Percentiles rank a stretch among this genome's conserved stretches.
phyloP scores from a whole-genome alignment of 2,329 filamentous ascomycete species.

The Alternaria solani region DNA sequence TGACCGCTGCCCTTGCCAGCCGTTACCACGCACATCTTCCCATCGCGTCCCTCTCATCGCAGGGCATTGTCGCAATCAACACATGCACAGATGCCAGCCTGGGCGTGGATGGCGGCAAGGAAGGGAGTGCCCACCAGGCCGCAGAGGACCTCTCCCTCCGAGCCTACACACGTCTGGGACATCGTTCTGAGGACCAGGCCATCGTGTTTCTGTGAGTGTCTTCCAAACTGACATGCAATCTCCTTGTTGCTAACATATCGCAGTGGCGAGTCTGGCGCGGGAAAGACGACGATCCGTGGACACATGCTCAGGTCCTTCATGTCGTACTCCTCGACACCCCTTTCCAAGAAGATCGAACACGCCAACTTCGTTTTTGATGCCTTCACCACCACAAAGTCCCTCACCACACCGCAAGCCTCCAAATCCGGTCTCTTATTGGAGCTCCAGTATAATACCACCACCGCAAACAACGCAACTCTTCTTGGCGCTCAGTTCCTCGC shows the following conservation, averaged over 20 bases:
- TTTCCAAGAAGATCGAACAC: constrained; percentile 91
- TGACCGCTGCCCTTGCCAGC: constrained; percentile 82
- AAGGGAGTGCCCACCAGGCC: constrained; percentile 90
- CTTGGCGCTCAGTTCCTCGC: constrained; percentile 95
- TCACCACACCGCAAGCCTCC: constrained; percentile 92
- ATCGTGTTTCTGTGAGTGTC: constrained; percentile 85
- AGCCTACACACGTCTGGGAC: constrained; percentile 84
- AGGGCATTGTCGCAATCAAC: constrained; percentile 90
- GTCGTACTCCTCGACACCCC: constrained; percentile 87
- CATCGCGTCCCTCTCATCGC: constrained; percentile 87
- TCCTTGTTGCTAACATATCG: constrained; percentile 8
- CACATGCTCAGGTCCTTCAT: constrained; percentile 87
- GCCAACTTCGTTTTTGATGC: constrained; percentile 96
- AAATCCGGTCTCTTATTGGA: constrained; percentile 96
- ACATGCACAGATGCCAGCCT: constrained; percentile 91
- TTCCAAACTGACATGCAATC: not conserved
- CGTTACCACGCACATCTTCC: constrained; percentile 92
- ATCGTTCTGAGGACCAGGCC: constrained; percentile 91
- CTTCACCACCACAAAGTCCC: constrained; percentile 94
- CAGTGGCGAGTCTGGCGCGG: constrained; percentile 93
- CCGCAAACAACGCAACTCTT: constrained; percentile 82
- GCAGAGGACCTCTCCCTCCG: constrained; percentile 90
- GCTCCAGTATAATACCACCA: constrained; percentile 92
- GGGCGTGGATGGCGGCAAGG: constrained; percentile 87
- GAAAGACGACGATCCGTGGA: constrained; percentile 92